These are phyloP conservation scores for Aspergillus incahuasiensis DNA, from an alignment of 495 filamentous ascomycete species.

Conservation along the genomic window DNA sequence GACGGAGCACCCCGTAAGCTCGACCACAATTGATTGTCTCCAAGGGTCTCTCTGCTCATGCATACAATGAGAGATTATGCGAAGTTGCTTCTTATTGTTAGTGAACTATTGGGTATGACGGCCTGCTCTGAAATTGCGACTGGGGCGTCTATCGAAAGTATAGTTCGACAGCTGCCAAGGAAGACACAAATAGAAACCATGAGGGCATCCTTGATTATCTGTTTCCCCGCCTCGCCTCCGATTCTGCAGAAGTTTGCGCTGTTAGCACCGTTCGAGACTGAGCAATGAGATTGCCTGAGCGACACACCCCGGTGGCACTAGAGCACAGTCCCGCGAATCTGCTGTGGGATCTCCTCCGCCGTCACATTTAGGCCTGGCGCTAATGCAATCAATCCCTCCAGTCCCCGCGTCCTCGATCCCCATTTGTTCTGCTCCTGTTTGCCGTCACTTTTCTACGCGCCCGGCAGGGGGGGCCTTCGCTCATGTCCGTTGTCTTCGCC, in stretches of 20 bases:
- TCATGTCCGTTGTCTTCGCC: constrained; percentile 3
- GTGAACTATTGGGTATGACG: background rate
- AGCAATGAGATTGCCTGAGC: constrained; percentile 15
- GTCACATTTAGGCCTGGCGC: constrained; percentile 18
- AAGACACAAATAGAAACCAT: constrained; percentile 8
- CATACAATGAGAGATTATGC: background rate
- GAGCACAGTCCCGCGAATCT: constrained; percentile 20
- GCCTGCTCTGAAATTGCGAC: background rate
- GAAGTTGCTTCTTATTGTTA: background rate
- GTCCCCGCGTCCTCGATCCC: constrained; percentile 4
- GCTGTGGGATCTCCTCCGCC: constrained; percentile 18
- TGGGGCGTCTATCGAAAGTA: background rate
- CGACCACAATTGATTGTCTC: background rate
- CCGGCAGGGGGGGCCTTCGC: constrained; percentile 12
- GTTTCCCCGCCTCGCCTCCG: constrained; percentile 1
- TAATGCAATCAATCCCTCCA: constrained; percentile 10
- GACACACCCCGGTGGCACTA: constrained; percentile 17
- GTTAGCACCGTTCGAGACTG: background rate
- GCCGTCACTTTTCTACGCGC: constrained; percentile 12
- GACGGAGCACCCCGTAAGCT: background rate
- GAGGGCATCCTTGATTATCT: background rate
- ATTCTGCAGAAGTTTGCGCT: constrained; percentile 15
- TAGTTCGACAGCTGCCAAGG: background rate
- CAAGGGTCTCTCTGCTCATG: background rate
- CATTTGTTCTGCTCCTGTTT: background rate